Conservation (phyloP, 2,329 filamentous ascomycete genomes). For the Penicillium polonicum region DNA sequence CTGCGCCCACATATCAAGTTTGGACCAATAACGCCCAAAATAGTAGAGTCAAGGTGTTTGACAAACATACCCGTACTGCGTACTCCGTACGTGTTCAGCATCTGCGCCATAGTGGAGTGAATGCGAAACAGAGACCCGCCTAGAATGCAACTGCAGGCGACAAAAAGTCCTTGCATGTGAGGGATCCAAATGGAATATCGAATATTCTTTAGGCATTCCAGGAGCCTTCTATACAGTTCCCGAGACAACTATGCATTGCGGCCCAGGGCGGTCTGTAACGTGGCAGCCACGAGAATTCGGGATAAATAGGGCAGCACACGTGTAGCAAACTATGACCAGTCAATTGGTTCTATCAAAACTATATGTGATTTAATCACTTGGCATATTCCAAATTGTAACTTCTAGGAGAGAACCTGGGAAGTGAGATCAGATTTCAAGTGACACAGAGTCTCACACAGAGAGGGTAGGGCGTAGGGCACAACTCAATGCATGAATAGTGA, state of each 20-base stretch:
- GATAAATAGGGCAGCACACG: constrained; percentile 9
- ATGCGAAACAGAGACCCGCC: not conserved
- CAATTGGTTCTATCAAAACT: not conserved
- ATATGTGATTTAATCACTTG: too few relatives aligned
- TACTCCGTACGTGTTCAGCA: not conserved
- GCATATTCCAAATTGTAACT: not conserved
- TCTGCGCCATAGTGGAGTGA: not conserved
- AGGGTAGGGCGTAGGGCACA: not conserved
- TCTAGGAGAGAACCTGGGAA: too few relatives aligned
- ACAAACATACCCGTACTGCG: not conserved
- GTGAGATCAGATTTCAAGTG: not conserved
- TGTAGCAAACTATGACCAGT: constrained; percentile 14
- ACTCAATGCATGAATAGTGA: not conserved
- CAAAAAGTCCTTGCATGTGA: not conserved
- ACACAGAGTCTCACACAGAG: not conserved
- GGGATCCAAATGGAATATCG: constrained; percentile 2
- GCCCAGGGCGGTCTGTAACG: constrained; percentile 27
- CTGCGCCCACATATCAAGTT: not conserved
- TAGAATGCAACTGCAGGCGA: not conserved
- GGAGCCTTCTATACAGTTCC: constrained; percentile 15
- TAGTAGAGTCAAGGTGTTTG: not conserved
- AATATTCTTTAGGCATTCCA: constrained; percentile 24
- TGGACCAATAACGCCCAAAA: not conserved
- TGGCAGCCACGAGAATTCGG: constrained; percentile 35
- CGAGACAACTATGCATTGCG: constrained; percentile 4